phyloP scores from a whole-genome alignment of 768 basidiomycete genomes.

The Galerina marginata region DNA sequence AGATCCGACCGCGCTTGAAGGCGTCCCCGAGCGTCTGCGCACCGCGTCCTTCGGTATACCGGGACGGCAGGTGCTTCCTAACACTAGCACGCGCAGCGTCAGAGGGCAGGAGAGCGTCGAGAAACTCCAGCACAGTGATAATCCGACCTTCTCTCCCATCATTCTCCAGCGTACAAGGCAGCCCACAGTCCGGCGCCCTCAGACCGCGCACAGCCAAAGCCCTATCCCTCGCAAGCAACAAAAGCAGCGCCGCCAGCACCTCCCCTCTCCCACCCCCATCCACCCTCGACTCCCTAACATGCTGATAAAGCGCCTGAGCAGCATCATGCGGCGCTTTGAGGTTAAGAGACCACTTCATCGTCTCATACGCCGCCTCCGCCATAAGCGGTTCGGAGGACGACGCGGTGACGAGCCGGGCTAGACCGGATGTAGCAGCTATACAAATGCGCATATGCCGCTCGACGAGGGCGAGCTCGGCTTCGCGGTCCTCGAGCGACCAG shows the following conservation, averaged over 20 bases:
- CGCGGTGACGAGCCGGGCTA: slow-evolving; percentile 26
- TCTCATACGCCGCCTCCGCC: slow-evolving; percentile 29
- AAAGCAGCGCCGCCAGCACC: slow-evolving; percentile 20
- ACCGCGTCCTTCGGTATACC: not conserved
- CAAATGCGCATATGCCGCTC: slow-evolving; percentile 33
- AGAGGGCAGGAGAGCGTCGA: slow-evolving; percentile 16
- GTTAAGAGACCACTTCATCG: not conserved
- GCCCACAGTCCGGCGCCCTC: not conserved
- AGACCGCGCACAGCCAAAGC: slow-evolving; percentile 3
- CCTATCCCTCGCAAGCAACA: slow-evolving; percentile 28
- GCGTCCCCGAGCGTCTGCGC: slow-evolving; percentile 7
- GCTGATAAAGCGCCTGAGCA: slow-evolving; percentile 9
- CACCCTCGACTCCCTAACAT: slow-evolving; percentile 16
- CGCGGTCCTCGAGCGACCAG: not conserved
- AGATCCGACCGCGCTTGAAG: slow-evolving; percentile 23
- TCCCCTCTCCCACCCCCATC: slow-evolving; percentile 30
- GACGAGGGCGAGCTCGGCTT: slow-evolving; percentile 25
- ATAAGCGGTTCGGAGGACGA: slow-evolving; percentile 33
- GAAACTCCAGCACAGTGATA: slow-evolving; percentile 14
- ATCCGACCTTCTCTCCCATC: slow-evolving; percentile 1
- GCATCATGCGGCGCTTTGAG: not conserved
- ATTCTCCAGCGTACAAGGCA: not conserved
- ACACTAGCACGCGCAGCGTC: not conserved
- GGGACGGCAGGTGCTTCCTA: not conserved
- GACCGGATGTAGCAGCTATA: slow-evolving; percentile 17